phyloP scores from a whole-genome alignment of 306 rosid genomes.

The Biancaea sappan region DNA sequence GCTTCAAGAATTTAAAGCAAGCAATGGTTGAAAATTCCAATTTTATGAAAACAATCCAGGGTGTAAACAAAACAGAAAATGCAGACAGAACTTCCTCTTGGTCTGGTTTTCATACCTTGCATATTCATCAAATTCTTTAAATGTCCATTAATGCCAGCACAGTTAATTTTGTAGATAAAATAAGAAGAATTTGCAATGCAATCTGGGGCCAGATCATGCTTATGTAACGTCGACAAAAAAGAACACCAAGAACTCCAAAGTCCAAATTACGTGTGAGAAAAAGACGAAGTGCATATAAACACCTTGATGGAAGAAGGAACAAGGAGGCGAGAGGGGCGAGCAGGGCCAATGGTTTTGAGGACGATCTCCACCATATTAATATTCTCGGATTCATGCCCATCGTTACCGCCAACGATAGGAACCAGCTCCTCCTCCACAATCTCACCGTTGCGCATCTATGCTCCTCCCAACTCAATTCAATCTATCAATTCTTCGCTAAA shows the following conservation, averaged over 20 bases:
- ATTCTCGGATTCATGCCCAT: background rate
- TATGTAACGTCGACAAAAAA: background rate
- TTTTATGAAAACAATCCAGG: background rate
- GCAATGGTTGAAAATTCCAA: background rate
- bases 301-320: constrained; percentile 76
- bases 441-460: constrained; percentile 49
- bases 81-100: background rate
- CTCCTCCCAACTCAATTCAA: background rate
- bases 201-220: background rate
- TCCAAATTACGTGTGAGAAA: background rate
- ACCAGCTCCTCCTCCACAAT: constrained; percentile 51
- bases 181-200: background rate
- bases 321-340: constrained; percentile 79
- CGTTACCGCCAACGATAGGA: constrained; percentile 19
- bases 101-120: background rate
- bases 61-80: background rate
- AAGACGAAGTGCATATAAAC: background rate
- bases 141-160: background rate
- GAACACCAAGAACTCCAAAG: background rate
- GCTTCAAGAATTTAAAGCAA: background rate
- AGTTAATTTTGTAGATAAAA: background rate
- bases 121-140: constrained; percentile 8
- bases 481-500: background rate
- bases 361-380: constrained; percentile 61
- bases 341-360: constrained; percentile 80